Conservation (phyloP, 1,139 yeast species). For the Arxiozyma slooffiae region DNA sequence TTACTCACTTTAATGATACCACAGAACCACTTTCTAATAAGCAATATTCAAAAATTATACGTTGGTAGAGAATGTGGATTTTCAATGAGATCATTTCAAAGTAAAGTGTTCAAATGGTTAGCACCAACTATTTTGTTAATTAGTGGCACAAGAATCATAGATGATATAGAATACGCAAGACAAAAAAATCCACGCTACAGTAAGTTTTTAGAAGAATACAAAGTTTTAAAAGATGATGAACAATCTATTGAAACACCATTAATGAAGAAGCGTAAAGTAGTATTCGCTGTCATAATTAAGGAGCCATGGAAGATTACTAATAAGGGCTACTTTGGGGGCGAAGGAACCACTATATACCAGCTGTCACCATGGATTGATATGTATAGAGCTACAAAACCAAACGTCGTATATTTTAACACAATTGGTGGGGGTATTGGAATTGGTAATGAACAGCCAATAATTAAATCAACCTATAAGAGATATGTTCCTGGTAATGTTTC, state of each 20-base stretch:
- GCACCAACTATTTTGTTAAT: slow-evolving; percentile 72
- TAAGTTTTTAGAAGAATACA: slow-evolving; percentile 44
- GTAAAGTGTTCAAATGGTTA: slow-evolving; percentile 79
- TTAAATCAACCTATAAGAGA: slow-evolving; percentile 38
- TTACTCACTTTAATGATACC: slow-evolving; percentile 30
- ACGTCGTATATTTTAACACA: slow-evolving; percentile 51
- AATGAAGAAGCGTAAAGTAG: slow-evolving; percentile 34
- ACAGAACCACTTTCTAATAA: slow-evolving; percentile 27
- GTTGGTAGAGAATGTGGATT: slow-evolving; percentile 69
- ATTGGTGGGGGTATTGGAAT: slow-evolving; percentile 72
- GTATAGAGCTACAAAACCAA: slow-evolving; percentile 33
- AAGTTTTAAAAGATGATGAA: slow-evolving; percentile 36
- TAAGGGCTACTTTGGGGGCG: slow-evolving; percentile 62
- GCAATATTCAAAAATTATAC: slow-evolving; percentile 53
- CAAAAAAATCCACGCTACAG: slow-evolving; percentile 41
- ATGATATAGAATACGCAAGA: slow-evolving; percentile 29
- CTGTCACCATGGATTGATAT: slow-evolving; percentile 56
- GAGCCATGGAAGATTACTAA: slow-evolving; percentile 74
- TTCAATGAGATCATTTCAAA: slow-evolving; percentile 77
- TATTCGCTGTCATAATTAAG: slow-evolving; percentile 52
- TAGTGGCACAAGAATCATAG: slow-evolving; percentile 50
- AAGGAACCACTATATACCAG: slow-evolving; percentile 46
- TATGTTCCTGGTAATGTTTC: slow-evolving; percentile 62
- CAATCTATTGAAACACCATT: slow-evolving; percentile 18
- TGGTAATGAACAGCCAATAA: slow-evolving; percentile 57